Evolutionary conservation across 1,284 basidiomycete species (phyloP).

Genomic region (Ustanciosporium gigantosporum): DNA sequence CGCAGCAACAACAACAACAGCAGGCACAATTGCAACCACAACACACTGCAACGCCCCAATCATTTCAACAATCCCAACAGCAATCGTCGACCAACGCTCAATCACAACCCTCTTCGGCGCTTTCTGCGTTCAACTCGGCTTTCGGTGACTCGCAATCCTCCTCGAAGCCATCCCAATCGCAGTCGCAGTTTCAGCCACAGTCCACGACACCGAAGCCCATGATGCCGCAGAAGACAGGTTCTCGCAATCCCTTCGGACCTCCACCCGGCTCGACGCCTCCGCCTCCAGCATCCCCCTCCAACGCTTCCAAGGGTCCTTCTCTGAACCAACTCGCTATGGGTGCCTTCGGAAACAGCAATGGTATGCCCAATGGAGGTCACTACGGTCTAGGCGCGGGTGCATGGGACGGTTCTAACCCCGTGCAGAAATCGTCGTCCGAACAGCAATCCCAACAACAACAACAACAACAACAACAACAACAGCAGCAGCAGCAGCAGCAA

Average conservation of each 20-base stretch:
- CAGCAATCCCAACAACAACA: constrained; percentile 3
- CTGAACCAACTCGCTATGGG: constrained; percentile 78
- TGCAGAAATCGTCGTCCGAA: constrained; percentile 9
- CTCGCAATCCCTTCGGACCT: constrained; percentile 90
- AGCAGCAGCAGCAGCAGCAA: constrained; percentile 18
- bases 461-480: constrained; percentile 9
- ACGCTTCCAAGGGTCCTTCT: constrained; percentile 74
- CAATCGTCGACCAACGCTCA: constrained; percentile 7
- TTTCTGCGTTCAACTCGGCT: constrained; percentile 68
- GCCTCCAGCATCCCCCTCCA: constrained; percentile 54
- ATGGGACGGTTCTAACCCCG: constrained; percentile 44
- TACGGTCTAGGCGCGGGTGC: constrained; percentile 47
- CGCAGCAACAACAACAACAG: constrained; percentile 9
- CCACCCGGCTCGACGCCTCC: constrained; percentile 66
- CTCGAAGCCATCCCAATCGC: neutral
- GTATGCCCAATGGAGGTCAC: constrained; percentile 32
- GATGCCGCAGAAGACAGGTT: constrained; percentile 88
- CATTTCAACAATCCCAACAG: constrained; percentile 24
- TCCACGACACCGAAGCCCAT: constrained; percentile 66
- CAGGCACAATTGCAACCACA: constrained; percentile 14
- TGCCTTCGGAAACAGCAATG: constrained; percentile 24
- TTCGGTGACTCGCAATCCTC: constrained; percentile 38
- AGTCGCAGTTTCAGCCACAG: constrained; percentile 56
- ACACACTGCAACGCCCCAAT: constrained; percentile 10
- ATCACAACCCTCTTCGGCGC: constrained; percentile 16